Evolutionary conservation across 2,329 filamentous ascomycete genomes (phyloP), one percentile per base, ranked within the genome.

Genomic region (Beauveria sp.): DNA sequence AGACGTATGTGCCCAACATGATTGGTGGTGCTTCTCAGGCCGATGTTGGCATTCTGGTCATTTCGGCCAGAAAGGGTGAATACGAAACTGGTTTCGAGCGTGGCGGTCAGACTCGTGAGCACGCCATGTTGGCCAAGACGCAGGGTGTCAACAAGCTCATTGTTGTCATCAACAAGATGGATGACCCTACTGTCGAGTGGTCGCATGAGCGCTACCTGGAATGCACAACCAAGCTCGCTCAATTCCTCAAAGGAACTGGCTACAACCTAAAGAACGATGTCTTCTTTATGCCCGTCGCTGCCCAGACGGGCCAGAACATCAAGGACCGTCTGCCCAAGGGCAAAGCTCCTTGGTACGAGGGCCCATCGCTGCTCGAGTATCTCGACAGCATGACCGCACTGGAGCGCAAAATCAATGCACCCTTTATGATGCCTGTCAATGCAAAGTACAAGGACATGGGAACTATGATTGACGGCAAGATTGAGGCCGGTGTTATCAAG

Each of bases 151-250:
- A 96, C 83, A 97, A 97, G 79, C 83, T 99, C 61, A 82, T 98
- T 51, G 88, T 99, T 34, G 95, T 84, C 59, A 93, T 97, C 73
- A 99, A 99, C 85, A 99, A 99, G 83, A 99, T 99, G 96, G 95
- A 99, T 73, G 95, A 99, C 73, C 81, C 88, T 12, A 99, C 95
- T 3, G 96, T 99, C 57, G 86, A 96, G 71, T 99, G 96, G 96
- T 95, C 90, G 60, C 86, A 97, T 69, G 90, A 90, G 46, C 88
- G 95, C 62, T 99, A 91, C 80, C 88, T 91, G 71, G 95, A 99
- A 77, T 99, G 95, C 76, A 93, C 87, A 3, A 87, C 87, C 67
- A 99, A 98, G 80, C 85, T 99, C 55, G 76, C 86, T 18, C 84
- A 88, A 67, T 98, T 96, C 81, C 79, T 99, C 65, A 96, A 96